Base-by-base conservation (phyloP, 495 filamentous ascomycete genomes). In the Collariella sp. region DNA sequence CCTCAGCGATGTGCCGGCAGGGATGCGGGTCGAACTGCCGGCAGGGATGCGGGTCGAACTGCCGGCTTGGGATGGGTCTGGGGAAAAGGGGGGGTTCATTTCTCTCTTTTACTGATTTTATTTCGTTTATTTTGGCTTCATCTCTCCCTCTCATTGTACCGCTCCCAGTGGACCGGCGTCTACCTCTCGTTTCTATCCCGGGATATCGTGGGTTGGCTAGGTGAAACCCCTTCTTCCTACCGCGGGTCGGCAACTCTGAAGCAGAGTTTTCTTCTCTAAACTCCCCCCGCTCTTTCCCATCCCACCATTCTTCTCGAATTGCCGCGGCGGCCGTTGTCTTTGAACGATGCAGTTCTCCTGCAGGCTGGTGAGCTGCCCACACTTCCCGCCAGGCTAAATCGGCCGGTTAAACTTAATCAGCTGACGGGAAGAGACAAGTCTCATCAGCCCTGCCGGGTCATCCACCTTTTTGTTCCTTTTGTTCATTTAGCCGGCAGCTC, bases 321-420 rank as follows among this genome's bases (percentile, higher is more conserved):
- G 20, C 20, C n/a, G 20, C 13, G 29, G 38, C 12, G 35, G 11
- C 39, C 45, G 40, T 13, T 31, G 22, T 41, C n/a, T 33, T 10
- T 9, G 2, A 33, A 49, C 34, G 22, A 13, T 6, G 23, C 5
- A 29, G 44, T 9, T 11, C 16, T 20, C 18, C 35, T 41, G 26
- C 51, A 35, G 43, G 24, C 50, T 15, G 52, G 22, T 52, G 52
- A 60, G 53, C 36, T 44, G 36, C 35, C 43, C 53, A 22, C 26
- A n/a, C 36, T 55, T 41, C 54, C 55, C 54, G 39, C 39, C 24
- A 56, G 60, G 60, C 60, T 62, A 62, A 62, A 59, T 45, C 7
- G 33, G 33, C 55, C 60, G 60, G 60, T n/a, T 62, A 62, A 62
- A 59, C n/a, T n/a, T n/a, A n/a, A n/a, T n/a, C n/a, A n/a, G n/a